These are phyloP conservation scores for Pythium biforme DNA, from an alignment of 352 stramenopile genomes.

Conservation along the genomic window DNA sequence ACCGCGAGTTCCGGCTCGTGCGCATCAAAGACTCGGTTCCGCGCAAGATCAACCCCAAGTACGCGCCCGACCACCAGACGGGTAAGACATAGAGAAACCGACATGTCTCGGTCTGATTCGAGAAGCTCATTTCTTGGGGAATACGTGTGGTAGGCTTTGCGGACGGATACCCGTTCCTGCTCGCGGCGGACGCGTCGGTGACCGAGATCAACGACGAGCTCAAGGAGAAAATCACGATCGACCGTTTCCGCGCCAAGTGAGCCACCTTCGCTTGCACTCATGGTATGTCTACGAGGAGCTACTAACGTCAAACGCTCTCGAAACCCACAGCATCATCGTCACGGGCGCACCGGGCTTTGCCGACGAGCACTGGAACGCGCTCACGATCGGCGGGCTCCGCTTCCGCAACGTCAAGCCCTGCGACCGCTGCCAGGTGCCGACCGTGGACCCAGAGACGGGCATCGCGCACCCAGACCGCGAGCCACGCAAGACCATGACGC, in stretches of 20 bases:
- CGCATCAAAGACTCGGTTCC: conserved; percentile 57
- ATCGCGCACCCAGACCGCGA: conserved; percentile 43
- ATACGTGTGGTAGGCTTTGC: conserved; percentile 47
- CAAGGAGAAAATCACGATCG: conserved; percentile 60
- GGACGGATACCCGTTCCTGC: conserved; percentile 76
- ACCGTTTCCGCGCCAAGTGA: conserved; percentile 83
- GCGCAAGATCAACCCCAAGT: conserved; percentile 54
- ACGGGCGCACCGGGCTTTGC: conserved; percentile 56
- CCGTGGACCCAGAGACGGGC: conserved; percentile 69
- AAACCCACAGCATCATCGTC: conserved; percentile 62
- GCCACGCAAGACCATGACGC: conserved; percentile 48
- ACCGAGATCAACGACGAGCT: conserved; percentile 56
- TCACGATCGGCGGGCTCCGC: conserved; percentile 47
- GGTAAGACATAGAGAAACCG: too few species aligned
- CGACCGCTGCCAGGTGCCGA: conserved; percentile 71
- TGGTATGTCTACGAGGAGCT: not conserved
- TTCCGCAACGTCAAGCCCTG: conserved; percentile 82
- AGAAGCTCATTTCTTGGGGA: too few species aligned
- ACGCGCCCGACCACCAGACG: conserved; percentile 53
- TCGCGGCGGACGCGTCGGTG: conserved; percentile 59
- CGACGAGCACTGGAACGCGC: conserved; percentile 72
- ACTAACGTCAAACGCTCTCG: not conserved
- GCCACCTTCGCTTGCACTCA: conserved; percentile 5
- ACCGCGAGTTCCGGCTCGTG: conserved; percentile 52
- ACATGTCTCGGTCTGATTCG: not conserved